Conservation (phyloP, 805 yeast species). For the Candida morakotiae region DNA sequence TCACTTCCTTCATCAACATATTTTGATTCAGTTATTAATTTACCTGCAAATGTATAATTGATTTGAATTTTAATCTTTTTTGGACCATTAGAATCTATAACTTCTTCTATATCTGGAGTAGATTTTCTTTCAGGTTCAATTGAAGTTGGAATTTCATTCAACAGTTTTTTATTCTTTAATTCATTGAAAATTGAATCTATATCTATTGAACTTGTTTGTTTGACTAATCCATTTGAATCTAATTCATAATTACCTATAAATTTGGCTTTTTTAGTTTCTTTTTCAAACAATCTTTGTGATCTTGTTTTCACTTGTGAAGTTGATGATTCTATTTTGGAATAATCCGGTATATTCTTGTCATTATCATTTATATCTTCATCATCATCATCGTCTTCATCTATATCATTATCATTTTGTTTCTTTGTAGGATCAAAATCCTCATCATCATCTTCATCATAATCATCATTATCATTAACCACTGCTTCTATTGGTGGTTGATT, state of each 20-base stretch:
- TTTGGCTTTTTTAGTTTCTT: slow-evolving; percentile 8
- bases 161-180: slow-evolving; percentile 13
- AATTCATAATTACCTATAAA: slow-evolving; percentile 10
- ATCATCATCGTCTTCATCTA: slow-evolving; percentile 14
- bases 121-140: neutral
- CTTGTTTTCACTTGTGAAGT: slow-evolving; percentile 66
- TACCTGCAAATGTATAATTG: slow-evolving; percentile 87
- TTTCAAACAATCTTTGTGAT: slow-evolving; percentile 50
- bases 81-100: slow-evolving; percentile 15
- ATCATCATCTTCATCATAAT: slow-evolving; percentile 10
- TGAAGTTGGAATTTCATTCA: neutral
- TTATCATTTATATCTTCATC: slow-evolving; percentile 31
- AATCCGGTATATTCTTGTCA: slow-evolving; percentile 35
- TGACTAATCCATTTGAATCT: slow-evolving; percentile 13
- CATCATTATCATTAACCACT: slow-evolving; percentile 4
- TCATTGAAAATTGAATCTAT: slow-evolving; percentile 30
- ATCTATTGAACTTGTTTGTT: slow-evolving; percentile 16
- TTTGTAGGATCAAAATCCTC: slow-evolving; percentile 12
- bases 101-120: neutral
- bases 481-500: neutral
- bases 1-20: slow-evolving; percentile 74
- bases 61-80: slow-evolving; percentile 69
- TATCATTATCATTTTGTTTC: slow-evolving; percentile 24
- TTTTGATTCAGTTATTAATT: slow-evolving; percentile 70
- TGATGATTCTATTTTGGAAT: slow-evolving; percentile 49